phyloP scores from a whole-genome alignment of 495 filamentous ascomycete species.

The Tuber indicum region DNA sequence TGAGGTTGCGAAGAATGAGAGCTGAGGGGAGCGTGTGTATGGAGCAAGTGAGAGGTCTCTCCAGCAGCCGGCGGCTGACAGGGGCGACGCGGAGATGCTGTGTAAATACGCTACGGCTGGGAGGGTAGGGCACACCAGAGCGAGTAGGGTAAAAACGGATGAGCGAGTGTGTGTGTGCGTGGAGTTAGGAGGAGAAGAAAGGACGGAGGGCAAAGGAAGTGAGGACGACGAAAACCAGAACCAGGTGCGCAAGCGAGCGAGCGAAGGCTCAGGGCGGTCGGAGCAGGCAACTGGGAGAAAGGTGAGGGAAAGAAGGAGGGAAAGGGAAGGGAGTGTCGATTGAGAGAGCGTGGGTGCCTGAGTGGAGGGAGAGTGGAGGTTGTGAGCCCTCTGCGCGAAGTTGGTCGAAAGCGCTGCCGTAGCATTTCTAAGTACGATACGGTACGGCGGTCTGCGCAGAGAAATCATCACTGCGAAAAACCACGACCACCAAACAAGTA shows the following conservation, averaged over 20 bases:
- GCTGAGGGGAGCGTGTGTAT: conserved; percentile 3
- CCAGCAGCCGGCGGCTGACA: neutral
- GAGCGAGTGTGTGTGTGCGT: neutral
- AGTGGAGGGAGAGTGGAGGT: conserved; percentile 33
- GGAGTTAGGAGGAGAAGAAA: conserved; percentile 17
- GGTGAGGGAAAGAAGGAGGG: conserved; percentile 19
- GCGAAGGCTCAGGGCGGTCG: conserved; percentile 18
- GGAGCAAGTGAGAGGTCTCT: neutral
- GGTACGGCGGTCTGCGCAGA: neutral
- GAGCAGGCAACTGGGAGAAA: conserved; percentile 10
- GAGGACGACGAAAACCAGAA: conserved; percentile 11
- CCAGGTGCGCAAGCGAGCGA: conserved; percentile 15
- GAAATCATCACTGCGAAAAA: conserved; percentile 10
- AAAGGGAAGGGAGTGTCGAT: conserved; percentile 15
- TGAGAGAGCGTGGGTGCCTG: conserved; percentile 17
- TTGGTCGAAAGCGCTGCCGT: conserved; percentile 19
- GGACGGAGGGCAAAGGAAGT: conserved; percentile 11
- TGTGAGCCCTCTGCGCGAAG: conserved; percentile 28
- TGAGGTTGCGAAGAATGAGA: neutral
- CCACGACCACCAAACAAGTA: conserved; percentile 8
- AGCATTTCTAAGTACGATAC: conserved; percentile 10
- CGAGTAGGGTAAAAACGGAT: conserved; percentile 1
- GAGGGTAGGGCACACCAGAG: neutral
- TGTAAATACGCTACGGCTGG: conserved; percentile 2
- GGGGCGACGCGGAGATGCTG: conserved; percentile 4